Evolutionary conservation across 2,329 filamentous ascomycete species (phyloP).

Genomic region (Fusarium mexicanum): DNA sequence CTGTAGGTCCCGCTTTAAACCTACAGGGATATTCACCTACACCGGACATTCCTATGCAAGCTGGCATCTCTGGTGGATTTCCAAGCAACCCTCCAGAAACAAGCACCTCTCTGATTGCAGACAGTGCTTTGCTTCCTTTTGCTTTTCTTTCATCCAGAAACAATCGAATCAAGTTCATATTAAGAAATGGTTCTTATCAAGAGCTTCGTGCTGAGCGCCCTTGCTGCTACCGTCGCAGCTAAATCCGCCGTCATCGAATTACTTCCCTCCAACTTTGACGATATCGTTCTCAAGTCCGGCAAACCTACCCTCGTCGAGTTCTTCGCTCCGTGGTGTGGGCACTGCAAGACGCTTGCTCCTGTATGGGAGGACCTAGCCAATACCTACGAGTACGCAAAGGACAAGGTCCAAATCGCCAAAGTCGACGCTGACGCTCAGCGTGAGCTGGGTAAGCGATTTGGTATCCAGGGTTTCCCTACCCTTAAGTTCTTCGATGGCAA

Average conservation of each 20-base stretch:
- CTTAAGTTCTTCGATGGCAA: conserved; percentile 98
- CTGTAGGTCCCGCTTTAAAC: conserved; percentile 31
- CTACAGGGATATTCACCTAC: conserved; percentile 27
- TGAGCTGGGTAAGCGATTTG: conserved; percentile 83
- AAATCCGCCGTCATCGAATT: conserved; percentile 91
- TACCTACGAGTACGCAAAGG: conserved; percentile 75
- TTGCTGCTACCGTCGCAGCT: conserved; percentile 67
- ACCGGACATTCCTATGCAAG: conserved; percentile 40
- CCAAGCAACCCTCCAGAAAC: conserved; percentile 34
- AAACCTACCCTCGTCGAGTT: conserved; percentile 98
- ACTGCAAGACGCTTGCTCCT: conserved; percentile 97
- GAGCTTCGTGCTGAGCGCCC: conserved; percentile 66
- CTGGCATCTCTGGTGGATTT: conserved; percentile 46
- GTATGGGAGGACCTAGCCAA: conserved; percentile 90
- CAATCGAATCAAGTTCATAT: conserved; percentile 18
- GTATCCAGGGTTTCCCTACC: conserved; percentile 94
- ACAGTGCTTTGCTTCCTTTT: conserved; percentile 16
- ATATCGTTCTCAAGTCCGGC: conserved; percentile 86
- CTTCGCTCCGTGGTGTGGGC: conserved; percentile 98
- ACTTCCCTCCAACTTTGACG: conserved; percentile 89
- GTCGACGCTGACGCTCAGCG: conserved; percentile 94
- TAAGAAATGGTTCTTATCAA: conserved; percentile 66
- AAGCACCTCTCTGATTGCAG: conserved; percentile 17
- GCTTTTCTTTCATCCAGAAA: not conserved
- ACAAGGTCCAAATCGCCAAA: conserved; percentile 88